A percentile compares a stretch with the other conserved stretches of the same genome.
phyloP scores from a whole-genome alignment of 768 basidiomycete species.

The Cytidiella melzeri region DNA sequence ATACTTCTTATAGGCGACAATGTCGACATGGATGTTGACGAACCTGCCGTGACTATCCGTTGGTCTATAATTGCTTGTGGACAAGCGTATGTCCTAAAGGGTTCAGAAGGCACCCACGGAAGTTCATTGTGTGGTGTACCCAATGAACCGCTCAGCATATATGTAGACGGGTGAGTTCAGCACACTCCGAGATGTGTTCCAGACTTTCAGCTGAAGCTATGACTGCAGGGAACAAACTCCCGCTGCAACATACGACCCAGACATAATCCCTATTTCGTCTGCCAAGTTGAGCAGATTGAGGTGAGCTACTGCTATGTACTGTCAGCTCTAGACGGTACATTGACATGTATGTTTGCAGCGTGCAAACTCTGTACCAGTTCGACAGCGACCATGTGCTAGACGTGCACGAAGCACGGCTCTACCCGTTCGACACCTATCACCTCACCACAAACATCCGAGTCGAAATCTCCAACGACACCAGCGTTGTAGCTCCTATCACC shows the following conservation, averaged over 20 bases:
- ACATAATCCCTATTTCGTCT: constrained; percentile 39
- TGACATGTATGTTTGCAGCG: constrained; percentile 26
- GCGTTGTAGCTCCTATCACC: constrained; percentile 36
- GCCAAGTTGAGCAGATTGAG: constrained; percentile 30
- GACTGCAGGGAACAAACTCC: constrained; percentile 29
- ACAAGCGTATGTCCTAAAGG: constrained; percentile 34
- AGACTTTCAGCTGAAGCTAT: not conserved
- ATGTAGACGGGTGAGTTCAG: constrained; percentile 41
- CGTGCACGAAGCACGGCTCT: constrained; percentile 45
- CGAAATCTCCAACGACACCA: constrained; percentile 22
- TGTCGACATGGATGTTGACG: constrained; percentile 54
- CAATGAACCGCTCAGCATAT: constrained; percentile 34
- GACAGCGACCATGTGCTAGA: constrained; percentile 52
- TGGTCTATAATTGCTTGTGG: constrained; percentile 55
- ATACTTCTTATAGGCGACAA: constrained; percentile 50
- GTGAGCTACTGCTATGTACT: constrained; percentile 24
- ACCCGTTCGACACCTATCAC: constrained; percentile 52
- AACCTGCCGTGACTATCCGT: constrained; percentile 48
- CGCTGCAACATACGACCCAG: constrained; percentile 39
- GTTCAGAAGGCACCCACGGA: constrained; percentile 42
- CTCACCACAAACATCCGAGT: constrained; percentile 45
- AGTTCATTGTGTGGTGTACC: constrained; percentile 43
- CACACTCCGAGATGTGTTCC: not conserved
- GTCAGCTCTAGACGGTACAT: not conserved
- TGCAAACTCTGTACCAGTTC: constrained; percentile 51